Conservation (phyloP, 2,329 filamentous ascomycete genomes). For the Lecanicillium sp. region DNA sequence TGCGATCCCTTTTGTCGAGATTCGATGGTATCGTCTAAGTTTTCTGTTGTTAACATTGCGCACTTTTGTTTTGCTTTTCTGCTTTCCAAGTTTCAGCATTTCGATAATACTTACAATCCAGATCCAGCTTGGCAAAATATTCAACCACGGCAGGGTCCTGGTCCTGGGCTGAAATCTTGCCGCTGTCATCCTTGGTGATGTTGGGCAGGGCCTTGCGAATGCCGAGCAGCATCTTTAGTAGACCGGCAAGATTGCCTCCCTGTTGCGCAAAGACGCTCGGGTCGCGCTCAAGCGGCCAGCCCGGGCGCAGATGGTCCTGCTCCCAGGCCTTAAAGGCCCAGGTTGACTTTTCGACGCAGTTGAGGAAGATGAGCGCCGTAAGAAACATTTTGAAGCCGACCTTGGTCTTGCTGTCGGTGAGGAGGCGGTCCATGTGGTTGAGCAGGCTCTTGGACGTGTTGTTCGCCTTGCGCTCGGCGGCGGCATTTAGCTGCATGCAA, state of each 20-base stretch:
- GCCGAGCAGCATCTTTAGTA: conserved; percentile 54
- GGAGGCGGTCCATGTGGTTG: conserved; percentile 51
- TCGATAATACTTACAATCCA: conserved; percentile 47
- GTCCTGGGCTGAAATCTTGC: conserved; percentile 40
- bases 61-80: no score
- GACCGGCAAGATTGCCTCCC: conserved; percentile 48
- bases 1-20: conserved; percentile 42
- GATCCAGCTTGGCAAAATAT: conserved; percentile 49
- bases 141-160: conserved; percentile 35
- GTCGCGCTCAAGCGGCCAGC: conserved; percentile 53
- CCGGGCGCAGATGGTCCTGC: conserved; percentile 48
- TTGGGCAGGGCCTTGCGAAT: conserved; percentile 53
- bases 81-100: background rate
- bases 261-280: conserved; percentile 51
- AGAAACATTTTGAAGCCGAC: conserved; percentile 55
- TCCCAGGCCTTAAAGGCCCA: conserved; percentile 65
- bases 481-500: conserved; percentile 56
- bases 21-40: conserved; percentile 22
- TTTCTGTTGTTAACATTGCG: background rate
- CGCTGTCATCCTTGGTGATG: conserved; percentile 37
- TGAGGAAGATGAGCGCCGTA: conserved; percentile 53
- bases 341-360: conserved; percentile 59
- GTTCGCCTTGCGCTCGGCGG: conserved; percentile 56
- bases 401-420: conserved; percentile 54
- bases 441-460: conserved; percentile 50